Evolutionary conservation across 768 basidiomycete species (phyloP).

Genomic region (Pisolithus orientalis): DNA sequence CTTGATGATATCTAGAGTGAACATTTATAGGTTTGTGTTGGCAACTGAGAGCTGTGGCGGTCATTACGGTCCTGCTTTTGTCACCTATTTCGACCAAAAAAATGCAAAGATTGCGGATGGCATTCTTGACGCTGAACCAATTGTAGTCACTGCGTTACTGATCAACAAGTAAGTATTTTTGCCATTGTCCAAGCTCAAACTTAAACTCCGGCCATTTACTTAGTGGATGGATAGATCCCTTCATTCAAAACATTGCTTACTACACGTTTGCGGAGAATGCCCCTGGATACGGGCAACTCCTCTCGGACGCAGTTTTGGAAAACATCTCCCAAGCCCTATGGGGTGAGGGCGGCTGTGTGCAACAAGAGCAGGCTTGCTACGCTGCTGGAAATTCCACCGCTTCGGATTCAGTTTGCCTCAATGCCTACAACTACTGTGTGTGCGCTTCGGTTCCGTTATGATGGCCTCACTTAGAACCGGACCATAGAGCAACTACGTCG

Average conservation of each 20-base stretch:
- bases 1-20: background rate
- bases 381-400: slow-evolving; percentile 40
- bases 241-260: slow-evolving; percentile 57
- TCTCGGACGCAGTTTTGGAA: slow-evolving; percentile 38
- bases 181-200: background rate
- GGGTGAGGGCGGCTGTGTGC: slow-evolving; percentile 43
- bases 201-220: background rate
- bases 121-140: slow-evolving; percentile 39
- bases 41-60: slow-evolving; percentile 66
- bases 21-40: slow-evolving; percentile 44
- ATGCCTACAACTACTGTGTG: slow-evolving; percentile 54
- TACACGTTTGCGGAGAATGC: slow-evolving; percentile 55
- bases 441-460: slow-evolving; percentile 12
- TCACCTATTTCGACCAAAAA: slow-evolving; percentile 59
- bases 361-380: slow-evolving; percentile 50
- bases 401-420: slow-evolving; percentile 45
- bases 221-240: slow-evolving; percentile 63
- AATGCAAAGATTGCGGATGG: slow-evolving; percentile 45
- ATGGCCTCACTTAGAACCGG: background rate
- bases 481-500: slow-evolving; percentile 39
- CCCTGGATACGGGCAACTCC: slow-evolving; percentile 62
- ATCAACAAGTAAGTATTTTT: slow-evolving; percentile 46
- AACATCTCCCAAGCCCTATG: slow-evolving; percentile 46
- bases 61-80: slow-evolving; percentile 60
- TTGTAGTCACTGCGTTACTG: slow-evolving; percentile 56